A percentile compares a stretch with the other conserved stretches of the same genome.
Evolutionary conservation across 768 basidiomycete species (phyloP).

Genomic region (Amylocystis lapponica): DNA sequence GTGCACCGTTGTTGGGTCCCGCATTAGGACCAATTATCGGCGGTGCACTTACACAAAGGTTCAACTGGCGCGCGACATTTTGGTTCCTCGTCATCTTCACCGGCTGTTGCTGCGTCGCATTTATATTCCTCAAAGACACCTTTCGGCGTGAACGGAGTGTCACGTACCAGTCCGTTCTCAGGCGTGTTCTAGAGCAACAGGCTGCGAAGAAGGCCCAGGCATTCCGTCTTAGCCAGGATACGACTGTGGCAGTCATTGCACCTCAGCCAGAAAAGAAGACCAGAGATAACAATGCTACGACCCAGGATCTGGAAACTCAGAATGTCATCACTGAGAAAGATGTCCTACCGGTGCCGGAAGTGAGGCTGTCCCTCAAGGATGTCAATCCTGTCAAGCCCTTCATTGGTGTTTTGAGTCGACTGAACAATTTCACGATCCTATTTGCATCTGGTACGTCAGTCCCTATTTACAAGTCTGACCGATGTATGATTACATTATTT

Average conservation of each 20-base stretch:
- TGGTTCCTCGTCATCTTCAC: constrained; percentile 73
- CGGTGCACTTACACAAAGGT: constrained; percentile 57
- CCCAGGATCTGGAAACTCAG: constrained; percentile 13
- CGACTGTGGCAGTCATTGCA: constrained; percentile 5
- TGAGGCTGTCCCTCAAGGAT: constrained; percentile 59
- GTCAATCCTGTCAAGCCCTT: constrained; percentile 73
- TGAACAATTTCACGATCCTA: constrained; percentile 65
- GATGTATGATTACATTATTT: not conserved
- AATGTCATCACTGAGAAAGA: not conserved
- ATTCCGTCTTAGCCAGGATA: constrained; percentile 18
- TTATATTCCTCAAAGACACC: constrained; percentile 74
- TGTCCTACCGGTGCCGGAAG: constrained; percentile 8
- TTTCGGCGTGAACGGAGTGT: constrained; percentile 80
- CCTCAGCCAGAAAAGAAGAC: not conserved
- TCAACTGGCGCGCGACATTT: constrained; percentile 77
- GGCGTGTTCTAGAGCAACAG: constrained; percentile 28
- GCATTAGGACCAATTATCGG: constrained; percentile 66
- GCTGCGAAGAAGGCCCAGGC: constrained; percentile 18
- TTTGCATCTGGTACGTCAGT: constrained; percentile 51
- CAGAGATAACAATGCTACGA: not conserved
- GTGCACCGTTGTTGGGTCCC: constrained; percentile 72
- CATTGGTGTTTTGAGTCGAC: constrained; percentile 46
- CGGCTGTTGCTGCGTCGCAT: constrained; percentile 46
- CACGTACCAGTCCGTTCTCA: constrained; percentile 65
- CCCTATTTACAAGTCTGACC: not conserved